A percentile compares a stretch with the other conserved stretches of the same genome.
These are phyloP conservation scores for Fusarium napiforme DNA, from an alignment of 2,329 filamentous ascomycete species.

Conservation along the genomic window DNA sequence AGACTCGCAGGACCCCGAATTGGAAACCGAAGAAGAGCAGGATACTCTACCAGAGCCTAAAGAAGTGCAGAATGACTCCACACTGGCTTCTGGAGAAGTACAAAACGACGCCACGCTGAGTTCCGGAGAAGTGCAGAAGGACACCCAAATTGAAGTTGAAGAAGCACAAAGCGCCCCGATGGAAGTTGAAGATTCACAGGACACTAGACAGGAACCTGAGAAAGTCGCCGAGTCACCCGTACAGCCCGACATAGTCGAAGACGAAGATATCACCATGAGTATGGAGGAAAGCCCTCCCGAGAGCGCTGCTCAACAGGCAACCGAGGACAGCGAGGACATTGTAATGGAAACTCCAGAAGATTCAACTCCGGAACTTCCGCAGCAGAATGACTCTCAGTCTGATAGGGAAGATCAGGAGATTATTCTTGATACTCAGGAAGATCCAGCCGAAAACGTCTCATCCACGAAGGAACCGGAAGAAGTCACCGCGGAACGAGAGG, in stretches of 20 bases:
- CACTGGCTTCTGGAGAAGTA: not conserved
- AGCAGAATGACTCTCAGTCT: not conserved
- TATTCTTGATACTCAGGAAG: not conserved
- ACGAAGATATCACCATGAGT: not conserved
- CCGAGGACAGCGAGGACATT: not conserved
- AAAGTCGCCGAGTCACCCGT: not conserved
- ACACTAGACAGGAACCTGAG: not conserved
- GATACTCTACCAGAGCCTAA: not conserved
- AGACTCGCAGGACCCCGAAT: not conserved
- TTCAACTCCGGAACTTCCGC: too few species aligned
- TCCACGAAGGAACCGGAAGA: accelerated
- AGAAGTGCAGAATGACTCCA: not conserved
- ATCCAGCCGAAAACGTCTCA: not conserved
- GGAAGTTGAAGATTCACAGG: not conserved
- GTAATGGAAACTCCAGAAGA: not conserved
- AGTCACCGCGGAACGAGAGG: not conserved
- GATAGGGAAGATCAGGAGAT: not conserved
- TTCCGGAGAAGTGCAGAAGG: not conserved
- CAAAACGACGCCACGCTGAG: not conserved
- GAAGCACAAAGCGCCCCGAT: not conserved
- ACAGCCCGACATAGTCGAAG: not conserved
- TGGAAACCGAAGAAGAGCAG: not conserved
- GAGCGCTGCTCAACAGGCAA: not conserved
- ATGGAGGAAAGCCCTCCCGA: not conserved
- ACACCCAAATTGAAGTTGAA: not conserved